Base-by-base conservation (phyloP, 2,329 filamentous ascomycete species). In the Aspergillus aculeatus region DNA sequence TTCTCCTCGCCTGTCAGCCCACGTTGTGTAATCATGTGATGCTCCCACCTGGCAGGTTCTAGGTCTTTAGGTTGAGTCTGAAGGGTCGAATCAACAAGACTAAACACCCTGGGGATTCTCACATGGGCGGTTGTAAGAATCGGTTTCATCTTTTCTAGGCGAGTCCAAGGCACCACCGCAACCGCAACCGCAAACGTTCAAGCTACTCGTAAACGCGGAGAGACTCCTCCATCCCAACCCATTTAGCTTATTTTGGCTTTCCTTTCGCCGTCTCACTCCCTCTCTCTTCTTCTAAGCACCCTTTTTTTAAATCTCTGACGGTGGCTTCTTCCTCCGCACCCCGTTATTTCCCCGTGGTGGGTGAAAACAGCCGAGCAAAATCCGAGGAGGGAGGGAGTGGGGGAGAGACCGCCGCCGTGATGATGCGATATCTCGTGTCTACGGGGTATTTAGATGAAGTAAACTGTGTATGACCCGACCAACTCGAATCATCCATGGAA, bases 21-120 rank as follows among this genome's bases (percentile, higher is more conserved):
- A 71, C 65, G 67, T 70, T 70, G 69, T 59, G 59, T 61, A 65
- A 69, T 70, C 69, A 71, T 67, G 69, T 72, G 68, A 72, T 70
- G 56, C 61, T 63, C 51, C 32, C 60, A 61, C 51, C 48, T 62
- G 38, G 38, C 52, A 47, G 58, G 51, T 56, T 54, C 58, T 51
- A 31, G 31, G 32, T 51, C 29, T 29, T n/a, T 21, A 19, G 11
- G 24, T 52, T 56, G 58, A 57, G 58, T 38, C 60, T 62, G 54
- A 60, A 57, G 31, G 55, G 54, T 60, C 3, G 12, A 35, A 16
- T 35, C 4, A 12, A 35, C 12, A 32, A 12, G 5, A 35, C 32
- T 35, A 35, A 35, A 35, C 32, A 12, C 12, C 32, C 32, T 5
- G 11, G 32, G 4, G 14, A 44, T 44, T 44, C 38, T 44, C 38